Conservation (phyloP, 768 basidiomycete genomes). For the Russula griseocarnosa region DNA sequence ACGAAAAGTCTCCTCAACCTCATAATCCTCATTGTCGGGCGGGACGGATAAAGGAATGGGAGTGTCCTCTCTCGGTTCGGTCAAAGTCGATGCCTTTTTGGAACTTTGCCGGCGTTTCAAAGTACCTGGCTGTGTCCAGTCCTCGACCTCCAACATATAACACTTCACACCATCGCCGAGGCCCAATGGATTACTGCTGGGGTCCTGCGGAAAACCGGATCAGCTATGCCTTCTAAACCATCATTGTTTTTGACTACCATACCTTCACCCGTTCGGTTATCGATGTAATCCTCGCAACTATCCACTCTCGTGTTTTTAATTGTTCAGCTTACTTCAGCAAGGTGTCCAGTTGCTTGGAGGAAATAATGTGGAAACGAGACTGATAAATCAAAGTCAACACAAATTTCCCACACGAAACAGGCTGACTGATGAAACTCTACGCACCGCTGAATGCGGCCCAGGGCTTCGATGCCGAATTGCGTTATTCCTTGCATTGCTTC, state of each 20-base stretch:
- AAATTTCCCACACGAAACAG: not conserved
- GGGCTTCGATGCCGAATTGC: conserved; percentile 87
- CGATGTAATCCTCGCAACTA: conserved; percentile 86
- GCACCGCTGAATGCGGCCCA: conserved; percentile 99
- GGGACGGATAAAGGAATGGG: conserved; percentile 55
- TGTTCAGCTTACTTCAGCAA: conserved; percentile 93
- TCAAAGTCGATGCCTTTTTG: conserved; percentile 42
- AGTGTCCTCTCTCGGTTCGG: conserved; percentile 40
- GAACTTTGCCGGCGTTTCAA: conserved; percentile 56
- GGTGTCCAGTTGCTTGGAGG: conserved; percentile 77
- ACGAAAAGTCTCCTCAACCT: conserved; percentile 70
- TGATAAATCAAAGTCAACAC: conserved; percentile 39
- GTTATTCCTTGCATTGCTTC: conserved; percentile 93
- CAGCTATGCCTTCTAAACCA: not conserved
- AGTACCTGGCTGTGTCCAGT: conserved; percentile 76
- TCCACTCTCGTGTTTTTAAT: conserved; percentile 89
- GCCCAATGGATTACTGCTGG: conserved; percentile 82
- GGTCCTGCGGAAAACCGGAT: conserved; percentile 49
- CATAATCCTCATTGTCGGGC: conserved; percentile 60
- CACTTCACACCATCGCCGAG: conserved; percentile 87
- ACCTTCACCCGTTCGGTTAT: conserved; percentile 84
- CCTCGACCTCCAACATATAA: conserved; percentile 90
- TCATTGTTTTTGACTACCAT: conserved; percentile 29
- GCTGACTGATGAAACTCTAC: conserved; percentile 27
- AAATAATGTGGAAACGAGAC: conserved; percentile 98